Base-by-base conservation (phyloP, 2,329 filamentous ascomycete species). In the Phialemoniopsis sp. region DNA sequence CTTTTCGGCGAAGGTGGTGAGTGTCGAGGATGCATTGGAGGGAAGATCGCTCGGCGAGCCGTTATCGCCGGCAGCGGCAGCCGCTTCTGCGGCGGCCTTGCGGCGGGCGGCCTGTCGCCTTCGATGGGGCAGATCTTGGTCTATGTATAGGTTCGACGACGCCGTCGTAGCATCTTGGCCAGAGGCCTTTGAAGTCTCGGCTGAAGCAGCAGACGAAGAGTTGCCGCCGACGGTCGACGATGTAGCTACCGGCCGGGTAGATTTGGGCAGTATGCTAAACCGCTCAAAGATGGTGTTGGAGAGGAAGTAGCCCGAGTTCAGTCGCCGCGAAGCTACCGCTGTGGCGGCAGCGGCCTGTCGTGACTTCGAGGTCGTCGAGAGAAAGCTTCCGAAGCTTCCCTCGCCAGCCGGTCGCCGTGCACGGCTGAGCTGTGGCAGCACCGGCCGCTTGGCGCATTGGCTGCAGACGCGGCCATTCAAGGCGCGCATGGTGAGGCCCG, bases 1-100 rank as follows among this genome's bases (percentile, higher is more conserved):
- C 36, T 63, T 62, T 34, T 68, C 73, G 40, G 72, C 79, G 35
- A 62, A 64, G 36, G 65, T 66, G 30, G 78, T 69, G 16, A 83
- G 70, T 13, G 72, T 60, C 5, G 78, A 73, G 4, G 80, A 82
- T 15, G 60, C 55, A 40, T 63, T 60, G 30, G 51, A 53, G 1
- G 57, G 54, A 4, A 62, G 53, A 18, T 43, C 43, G 29, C 45
- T 21, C 19, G 29, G 15, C 15, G 32, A 13, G 15, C 31, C 3
- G 19, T 12, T 3, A 13, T 29, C 9, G 16, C n/a, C 13, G 12
- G 26, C 5, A 3, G 17, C 12, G 16, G 40, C 14, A n/a, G 19
- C 36, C 13, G 18, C 32, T 29, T 28, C 38, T 31, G 36, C 17
- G 13, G 29, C 3, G 15, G 26, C 15, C 32, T 21, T 18, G 32